A percentile compares a stretch with the other conserved stretches of the same genome.
These are phyloP conservation scores for Xylaria flabelliformis DNA, from an alignment of 495 filamentous ascomycete species.

Conservation along the genomic window DNA sequence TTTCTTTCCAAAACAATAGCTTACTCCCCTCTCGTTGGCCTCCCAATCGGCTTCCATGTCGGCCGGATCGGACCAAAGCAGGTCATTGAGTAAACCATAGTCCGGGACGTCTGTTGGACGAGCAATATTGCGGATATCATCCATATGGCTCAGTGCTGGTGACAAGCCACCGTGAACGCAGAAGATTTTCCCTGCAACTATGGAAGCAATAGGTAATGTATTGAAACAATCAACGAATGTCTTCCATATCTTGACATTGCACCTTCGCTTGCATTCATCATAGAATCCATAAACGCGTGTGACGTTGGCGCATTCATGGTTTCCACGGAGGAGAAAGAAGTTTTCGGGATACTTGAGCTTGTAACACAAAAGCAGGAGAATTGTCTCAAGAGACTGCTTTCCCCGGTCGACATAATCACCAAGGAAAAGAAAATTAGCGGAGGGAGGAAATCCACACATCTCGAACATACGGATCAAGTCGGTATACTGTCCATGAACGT, in stretches of 20 bases:
- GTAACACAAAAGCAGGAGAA: conserved; percentile 94
- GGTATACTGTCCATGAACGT: conserved; percentile 98
- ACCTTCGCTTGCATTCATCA: conserved; percentile 97
- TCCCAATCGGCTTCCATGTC: conserved; percentile 99
- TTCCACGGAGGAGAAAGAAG: conserved; percentile 96
- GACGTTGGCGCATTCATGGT: conserved; percentile 98
- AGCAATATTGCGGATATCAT: conserved; percentile 95
- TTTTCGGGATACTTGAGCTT: conserved; percentile 99
- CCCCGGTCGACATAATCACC: conserved; percentile 98
- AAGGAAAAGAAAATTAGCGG: conserved; percentile 92
- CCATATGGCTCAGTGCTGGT: conserved; percentile 92
- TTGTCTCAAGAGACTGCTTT: conserved; percentile 97
- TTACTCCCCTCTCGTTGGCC: conserved; percentile 94
- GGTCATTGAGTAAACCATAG: conserved; percentile 93
- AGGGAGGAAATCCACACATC: conserved; percentile 97
- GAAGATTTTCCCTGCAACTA: conserved; percentile 98
- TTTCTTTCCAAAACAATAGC: conserved; percentile 98
- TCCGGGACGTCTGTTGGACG: conserved; percentile 97
- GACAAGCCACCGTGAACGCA: conserved; percentile 98
- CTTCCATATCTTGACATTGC: conserved; percentile 99
- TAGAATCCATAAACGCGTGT: conserved; percentile 99
- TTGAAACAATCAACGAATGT: conserved; percentile 99
- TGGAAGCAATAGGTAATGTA: conserved; percentile 90
- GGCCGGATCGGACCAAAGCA: conserved; percentile 97
- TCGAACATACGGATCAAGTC: conserved; percentile 98